phyloP scores from a whole-genome alignment of 106 monocot species.

The Alisma plantagoaquatica region DNA sequence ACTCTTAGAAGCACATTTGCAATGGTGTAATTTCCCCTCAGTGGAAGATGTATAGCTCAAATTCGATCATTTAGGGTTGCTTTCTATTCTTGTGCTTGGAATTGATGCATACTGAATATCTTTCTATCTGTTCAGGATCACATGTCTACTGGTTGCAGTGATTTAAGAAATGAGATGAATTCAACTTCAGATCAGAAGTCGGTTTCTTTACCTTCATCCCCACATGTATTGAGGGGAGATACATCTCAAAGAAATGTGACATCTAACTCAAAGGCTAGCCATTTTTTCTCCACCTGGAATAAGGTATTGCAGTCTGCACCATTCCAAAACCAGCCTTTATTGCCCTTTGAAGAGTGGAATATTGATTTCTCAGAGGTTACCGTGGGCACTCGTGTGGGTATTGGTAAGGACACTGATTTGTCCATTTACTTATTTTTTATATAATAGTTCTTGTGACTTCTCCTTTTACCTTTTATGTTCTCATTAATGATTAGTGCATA shows the following conservation, averaged over 20 bases:
- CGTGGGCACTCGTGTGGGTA: conserved; percentile 72
- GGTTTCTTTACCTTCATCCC: conserved; percentile 82
- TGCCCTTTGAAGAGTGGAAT: conserved; percentile 82
- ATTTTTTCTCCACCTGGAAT: conserved; percentile 48
- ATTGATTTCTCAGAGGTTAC: conserved; percentile 85
- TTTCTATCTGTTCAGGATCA: too few species aligned
- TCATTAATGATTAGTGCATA: too few species aligned
- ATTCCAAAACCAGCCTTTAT: conserved; percentile 55
- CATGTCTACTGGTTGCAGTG: too few species aligned
- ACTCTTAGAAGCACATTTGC: too few species aligned
- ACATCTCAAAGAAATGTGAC: conserved; percentile 25
- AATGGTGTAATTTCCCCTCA: too few species aligned
- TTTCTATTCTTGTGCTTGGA: too few species aligned
- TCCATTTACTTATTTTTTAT: neutral
- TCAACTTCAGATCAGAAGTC: conserved; percentile 59
- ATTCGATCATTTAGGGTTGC: too few species aligned
- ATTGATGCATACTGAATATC: too few species aligned
- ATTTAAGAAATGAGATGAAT: conserved; percentile 35
- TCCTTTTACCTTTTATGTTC: neutral
- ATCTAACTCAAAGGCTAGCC: conserved; percentile 32
- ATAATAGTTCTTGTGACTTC: neutral
- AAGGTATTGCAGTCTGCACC: conserved; percentile 60
- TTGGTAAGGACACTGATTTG: conserved; percentile 10
- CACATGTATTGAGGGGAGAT: conserved; percentile 48
- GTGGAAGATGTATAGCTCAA: too few species aligned